phyloP scores from a whole-genome alignment of 2,329 filamentous ascomycete species.

The Amphichorda felina region DNA sequence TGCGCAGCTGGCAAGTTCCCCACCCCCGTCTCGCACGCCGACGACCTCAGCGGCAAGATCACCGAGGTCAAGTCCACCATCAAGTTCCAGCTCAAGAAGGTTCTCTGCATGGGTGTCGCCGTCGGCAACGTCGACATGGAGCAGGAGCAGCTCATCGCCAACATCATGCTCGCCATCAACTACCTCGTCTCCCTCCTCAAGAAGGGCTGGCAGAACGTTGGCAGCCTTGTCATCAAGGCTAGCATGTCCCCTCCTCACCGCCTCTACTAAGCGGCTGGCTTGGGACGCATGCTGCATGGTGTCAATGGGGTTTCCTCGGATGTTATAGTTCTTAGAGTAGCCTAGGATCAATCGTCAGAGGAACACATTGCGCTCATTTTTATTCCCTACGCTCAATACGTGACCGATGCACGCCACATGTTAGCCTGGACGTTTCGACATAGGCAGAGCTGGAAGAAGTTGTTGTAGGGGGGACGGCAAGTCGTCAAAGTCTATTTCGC shows the following conservation, averaged over 20 bases:
- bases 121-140: constrained; percentile 98
- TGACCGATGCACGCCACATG: no score
- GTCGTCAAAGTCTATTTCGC: background rate
- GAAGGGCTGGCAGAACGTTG: constrained; percentile 99
- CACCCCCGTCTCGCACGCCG: constrained; percentile 91
- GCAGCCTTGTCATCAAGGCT: constrained; percentile 99
- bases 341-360: no score
- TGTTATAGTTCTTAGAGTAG: no score
- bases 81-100: constrained; percentile 99
- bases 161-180: constrained; percentile 99
- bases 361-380: background rate
- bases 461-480: no score
- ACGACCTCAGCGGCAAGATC: constrained; percentile 91
- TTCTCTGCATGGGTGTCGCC: constrained; percentile 98
- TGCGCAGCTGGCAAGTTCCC: constrained; percentile 93
- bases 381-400: no score
- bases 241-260: constrained; percentile 98
- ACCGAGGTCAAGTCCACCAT: constrained; percentile 99
- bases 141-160: constrained; percentile 88
- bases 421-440: no score
- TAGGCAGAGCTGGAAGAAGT: no score
- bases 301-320: no score
- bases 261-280: constrained; percentile 61
- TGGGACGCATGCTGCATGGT: no score
- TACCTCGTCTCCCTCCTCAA: constrained; percentile 98